Evolutionary conservation across 1,139 yeast genomes (phyloP).

Genomic region (Protomyces pachydermus): DNA sequence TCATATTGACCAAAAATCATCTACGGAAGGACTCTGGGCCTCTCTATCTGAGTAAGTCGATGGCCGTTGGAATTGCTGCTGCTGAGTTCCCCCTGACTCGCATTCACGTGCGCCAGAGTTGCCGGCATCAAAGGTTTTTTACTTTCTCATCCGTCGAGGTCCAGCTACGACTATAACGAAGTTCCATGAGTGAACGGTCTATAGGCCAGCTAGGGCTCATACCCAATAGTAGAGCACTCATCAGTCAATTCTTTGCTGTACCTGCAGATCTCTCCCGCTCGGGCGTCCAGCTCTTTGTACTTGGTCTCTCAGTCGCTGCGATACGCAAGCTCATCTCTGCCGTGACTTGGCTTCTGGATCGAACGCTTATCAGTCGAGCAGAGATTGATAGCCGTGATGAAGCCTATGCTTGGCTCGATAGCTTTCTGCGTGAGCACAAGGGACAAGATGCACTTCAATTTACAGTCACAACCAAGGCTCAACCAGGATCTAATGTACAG

Average conservation of each 20-base stretch:
- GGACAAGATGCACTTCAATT: conserved; percentile 15
- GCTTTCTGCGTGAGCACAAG: conserved; percentile 8
- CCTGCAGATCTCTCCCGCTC: conserved; percentile 15
- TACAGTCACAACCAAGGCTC: conserved; percentile 10
- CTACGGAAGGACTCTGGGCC: too few species aligned
- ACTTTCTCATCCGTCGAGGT: too few species aligned
- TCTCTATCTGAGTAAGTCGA: too few species aligned
- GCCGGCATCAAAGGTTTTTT: too few species aligned
- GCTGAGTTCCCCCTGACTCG: too few species aligned
- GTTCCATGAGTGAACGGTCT: not conserved
- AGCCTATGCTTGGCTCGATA: conserved; percentile 15
- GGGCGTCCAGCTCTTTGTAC: conserved; percentile 16
- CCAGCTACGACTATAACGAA: too few species aligned
- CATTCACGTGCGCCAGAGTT: too few species aligned
- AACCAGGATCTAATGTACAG: not conserved
- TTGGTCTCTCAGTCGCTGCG: conserved; percentile 15
- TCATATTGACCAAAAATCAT: too few species aligned
- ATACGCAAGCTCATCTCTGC: conserved; percentile 2
- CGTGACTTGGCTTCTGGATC: conserved; percentile 7
- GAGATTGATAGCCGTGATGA: conserved; percentile 23
- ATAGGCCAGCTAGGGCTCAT: conserved; percentile 6
- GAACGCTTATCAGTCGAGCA: conserved; percentile 17
- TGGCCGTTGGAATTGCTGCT: too few species aligned
- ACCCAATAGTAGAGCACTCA: conserved; percentile 2
- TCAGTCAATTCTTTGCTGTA: conserved; percentile 7